A percentile compares a stretch with the other conserved stretches of the same genome.
phyloP scores from a whole-genome alignment of 2,329 filamentous ascomycete species.

The Fusarium bactridioides region DNA sequence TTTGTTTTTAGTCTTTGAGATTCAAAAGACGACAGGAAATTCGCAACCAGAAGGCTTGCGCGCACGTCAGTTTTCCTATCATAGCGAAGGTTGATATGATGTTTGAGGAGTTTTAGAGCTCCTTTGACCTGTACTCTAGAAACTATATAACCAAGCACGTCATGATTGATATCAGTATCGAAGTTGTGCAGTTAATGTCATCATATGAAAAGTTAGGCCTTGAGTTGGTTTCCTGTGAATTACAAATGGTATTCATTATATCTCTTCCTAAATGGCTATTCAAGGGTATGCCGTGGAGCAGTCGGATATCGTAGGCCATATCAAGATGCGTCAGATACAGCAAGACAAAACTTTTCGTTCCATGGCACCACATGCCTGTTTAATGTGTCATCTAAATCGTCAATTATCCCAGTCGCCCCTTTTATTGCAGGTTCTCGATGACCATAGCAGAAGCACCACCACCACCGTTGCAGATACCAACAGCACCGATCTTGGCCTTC shows the following conservation, averaged over 20 bases:
- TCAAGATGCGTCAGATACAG: slow-evolving; percentile 24
- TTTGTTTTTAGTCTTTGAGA: slow-evolving; percentile 23
- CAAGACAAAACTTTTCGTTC: slow-evolving; percentile 34
- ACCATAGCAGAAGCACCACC: slow-evolving; percentile 95
- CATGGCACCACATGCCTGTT: slow-evolving; percentile 23
- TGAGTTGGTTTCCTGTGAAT: slow-evolving; percentile 12
- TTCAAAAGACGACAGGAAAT: slow-evolving; percentile 15
- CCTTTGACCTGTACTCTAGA: slow-evolving; percentile 39
- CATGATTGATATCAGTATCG: slow-evolving; percentile 13
- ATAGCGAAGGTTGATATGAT: slow-evolving; percentile 13
- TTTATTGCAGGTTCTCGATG: slow-evolving; percentile 75
- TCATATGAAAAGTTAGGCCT: neutral
- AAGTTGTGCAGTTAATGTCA: neutral
- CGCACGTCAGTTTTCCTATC: slow-evolving; percentile 6
- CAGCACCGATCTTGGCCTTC: slow-evolving; percentile 91
- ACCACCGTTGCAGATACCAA: slow-evolving; percentile 97
- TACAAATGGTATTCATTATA: slow-evolving; percentile 28
- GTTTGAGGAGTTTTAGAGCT: slow-evolving; percentile 4
- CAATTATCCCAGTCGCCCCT: slow-evolving; percentile 22
- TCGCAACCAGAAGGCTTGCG: slow-evolving; percentile 9
- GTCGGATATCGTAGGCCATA: slow-evolving; percentile 27
- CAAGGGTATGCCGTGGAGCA: slow-evolving; percentile 28
- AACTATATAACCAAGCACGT: slow-evolving; percentile 32
- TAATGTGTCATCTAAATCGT: slow-evolving; percentile 38
- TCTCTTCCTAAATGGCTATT: slow-evolving; percentile 27